Evolutionary conservation across 768 basidiomycete genomes (phyloP).

Genomic region (Hebeloma cylindrosporum): DNA sequence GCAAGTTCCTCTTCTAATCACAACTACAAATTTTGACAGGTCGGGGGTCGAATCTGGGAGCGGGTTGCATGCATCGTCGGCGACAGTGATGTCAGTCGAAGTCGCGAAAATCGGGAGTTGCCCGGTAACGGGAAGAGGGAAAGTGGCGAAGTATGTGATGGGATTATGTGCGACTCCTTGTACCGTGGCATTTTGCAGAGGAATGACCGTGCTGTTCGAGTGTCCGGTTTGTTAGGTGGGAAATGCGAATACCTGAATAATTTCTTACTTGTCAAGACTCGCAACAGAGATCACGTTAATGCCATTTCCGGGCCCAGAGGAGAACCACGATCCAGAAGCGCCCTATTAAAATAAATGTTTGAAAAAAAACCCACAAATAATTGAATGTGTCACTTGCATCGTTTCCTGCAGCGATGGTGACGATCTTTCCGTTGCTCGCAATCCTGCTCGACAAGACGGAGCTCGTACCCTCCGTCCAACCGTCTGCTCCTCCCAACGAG

Average conservation of each 20-base stretch:
- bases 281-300: conserved; percentile 58
- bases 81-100: conserved; percentile 51
- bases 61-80: conserved; percentile 59
- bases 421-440: conserved; percentile 53
- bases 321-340: conserved; percentile 60
- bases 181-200: conserved; percentile 55
- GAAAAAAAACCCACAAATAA: neutral
- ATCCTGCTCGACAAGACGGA: conserved; percentile 61
- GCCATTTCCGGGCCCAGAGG: conserved; percentile 51
- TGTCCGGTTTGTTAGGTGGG: conserved; percentile 1
- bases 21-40: conserved; percentile 49
- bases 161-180: conserved; percentile 46
- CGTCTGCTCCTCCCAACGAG: conserved; percentile 61
- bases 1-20: conserved; percentile 62
- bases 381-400: conserved; percentile 26
- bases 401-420: conserved; percentile 65
- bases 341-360: conserved; percentile 33
- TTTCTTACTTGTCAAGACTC: conserved; percentile 50
- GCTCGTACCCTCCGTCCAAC: conserved; percentile 59
- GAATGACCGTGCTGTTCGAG: conserved; percentile 46
- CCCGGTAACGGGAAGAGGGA: conserved; percentile 46
- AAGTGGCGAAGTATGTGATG: conserved; percentile 53
- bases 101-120: conserved; percentile 58
- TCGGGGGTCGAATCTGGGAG: conserved; percentile 54
- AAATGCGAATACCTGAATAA: neutral